A percentile compares a stretch with the other conserved stretches of the same genome.
These are phyloP conservation scores for Penicillium verrucosum DNA, from an alignment of 2,329 filamentous ascomycete genomes.

Conservation along the genomic window DNA sequence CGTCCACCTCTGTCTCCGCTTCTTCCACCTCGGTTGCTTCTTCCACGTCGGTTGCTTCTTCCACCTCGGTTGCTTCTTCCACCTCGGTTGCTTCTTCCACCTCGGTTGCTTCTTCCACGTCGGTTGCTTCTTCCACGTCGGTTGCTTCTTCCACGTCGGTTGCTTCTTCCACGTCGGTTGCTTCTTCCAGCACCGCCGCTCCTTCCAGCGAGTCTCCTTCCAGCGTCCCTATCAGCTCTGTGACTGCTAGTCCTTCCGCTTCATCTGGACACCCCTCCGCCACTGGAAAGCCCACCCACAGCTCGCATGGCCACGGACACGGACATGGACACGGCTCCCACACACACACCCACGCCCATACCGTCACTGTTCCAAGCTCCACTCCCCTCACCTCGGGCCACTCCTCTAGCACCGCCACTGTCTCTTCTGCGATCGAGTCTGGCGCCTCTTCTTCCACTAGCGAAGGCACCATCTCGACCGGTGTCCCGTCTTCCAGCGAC, in stretches of 20 bases:
- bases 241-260: not conserved
- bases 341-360: not conserved
- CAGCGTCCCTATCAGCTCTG: slow-evolving; percentile 1
- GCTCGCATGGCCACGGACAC: not conserved
- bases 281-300: slow-evolving; percentile 3
- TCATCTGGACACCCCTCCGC: slow-evolving; percentile 4
- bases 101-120: not conserved
- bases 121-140: not conserved
- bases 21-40: not conserved
- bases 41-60: slow-evolving; percentile 1
- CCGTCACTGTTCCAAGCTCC: slow-evolving; percentile 3
- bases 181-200: not conserved
- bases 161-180: not conserved
- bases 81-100: not conserved
- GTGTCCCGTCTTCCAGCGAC: not conserved
- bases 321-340: not conserved
- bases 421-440: slow-evolving; percentile 1
- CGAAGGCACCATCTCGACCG: not conserved
- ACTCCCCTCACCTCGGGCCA: not conserved
- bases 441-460: not conserved
- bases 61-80: not conserved
- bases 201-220: not conserved
- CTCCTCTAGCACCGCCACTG: not conserved
- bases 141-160: not conserved
- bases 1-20: slow-evolving; percentile 3